Conservation (phyloP, 225 moss, liverwort and hornwort species). For the Ulota crispa region DNA sequence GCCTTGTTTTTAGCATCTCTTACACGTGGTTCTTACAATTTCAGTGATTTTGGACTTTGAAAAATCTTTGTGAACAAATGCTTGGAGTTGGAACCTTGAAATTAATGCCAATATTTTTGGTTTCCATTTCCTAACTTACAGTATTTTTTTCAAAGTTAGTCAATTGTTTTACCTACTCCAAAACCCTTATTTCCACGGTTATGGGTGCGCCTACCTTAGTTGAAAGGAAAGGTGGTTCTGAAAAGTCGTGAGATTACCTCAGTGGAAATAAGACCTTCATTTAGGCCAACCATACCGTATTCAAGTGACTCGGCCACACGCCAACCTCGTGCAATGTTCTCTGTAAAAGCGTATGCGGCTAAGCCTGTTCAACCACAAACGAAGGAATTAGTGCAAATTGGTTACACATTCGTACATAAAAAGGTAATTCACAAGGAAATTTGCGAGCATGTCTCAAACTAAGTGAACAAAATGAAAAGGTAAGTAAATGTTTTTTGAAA, state of each 20-base stretch:
- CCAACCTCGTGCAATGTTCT: conserved; percentile 86
- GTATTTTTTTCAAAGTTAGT: too few species aligned
- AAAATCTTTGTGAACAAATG: too few species aligned
- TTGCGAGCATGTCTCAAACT: not conserved
- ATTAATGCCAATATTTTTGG: too few species aligned
- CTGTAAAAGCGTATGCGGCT: conserved; percentile 84
- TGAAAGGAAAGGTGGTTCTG: not conserved
- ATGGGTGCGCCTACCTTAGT: too few species aligned
- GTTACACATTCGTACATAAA: not conserved
- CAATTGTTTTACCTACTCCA: too few species aligned
- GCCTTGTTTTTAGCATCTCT: too few species aligned
- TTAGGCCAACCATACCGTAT: conserved; percentile 88
- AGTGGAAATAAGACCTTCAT: conserved; percentile 87
- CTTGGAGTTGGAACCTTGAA: too few species aligned
- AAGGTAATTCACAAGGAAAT: not conserved
- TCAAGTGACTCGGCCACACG: conserved; percentile 93
- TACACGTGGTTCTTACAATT: too few species aligned
- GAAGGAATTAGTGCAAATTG: not conserved
- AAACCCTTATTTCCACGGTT: too few species aligned
- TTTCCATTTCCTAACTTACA: too few species aligned
- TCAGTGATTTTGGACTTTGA: too few species aligned
- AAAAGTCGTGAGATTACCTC: conserved; percentile 52
- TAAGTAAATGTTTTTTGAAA: not conserved
- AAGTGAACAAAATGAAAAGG: not conserved
- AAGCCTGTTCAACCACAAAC: conserved; percentile 59